Evolutionary conservation across 1,139 yeast genomes (phyloP), one percentile per base, ranked within the genome.

Genomic region (Debaryomyces nepalensis): DNA sequence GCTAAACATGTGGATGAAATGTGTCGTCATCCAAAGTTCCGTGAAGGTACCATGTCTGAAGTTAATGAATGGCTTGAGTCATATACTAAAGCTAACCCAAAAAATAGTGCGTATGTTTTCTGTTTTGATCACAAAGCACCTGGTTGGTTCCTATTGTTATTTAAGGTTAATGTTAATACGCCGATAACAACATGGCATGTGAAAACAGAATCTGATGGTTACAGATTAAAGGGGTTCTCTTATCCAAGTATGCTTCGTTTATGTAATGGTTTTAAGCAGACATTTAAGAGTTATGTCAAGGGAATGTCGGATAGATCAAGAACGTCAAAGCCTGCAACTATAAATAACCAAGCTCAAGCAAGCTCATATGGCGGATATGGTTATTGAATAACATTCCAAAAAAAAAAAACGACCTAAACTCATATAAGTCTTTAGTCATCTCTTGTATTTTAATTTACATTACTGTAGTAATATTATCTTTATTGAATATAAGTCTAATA

Each of bases 41-140:
- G 87, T 57, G 79, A 79, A 47, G 97, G 97, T 44, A 79, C 93
- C 10, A 75, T 82, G 50, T 71, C 81, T 37, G 97, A 90, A 52
- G 95, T 89, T 22, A 82, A 84, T 51, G 87, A 85, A 56, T 90
- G 96, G 88, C 78, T 93, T 54, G 86, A 87, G 47, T 84, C 95
- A 23, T 91, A 89, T 63, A 87, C 97, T 2, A 84, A 82, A 56
- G 97, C 97, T 35, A 90, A 91, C 58, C 95, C 96, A 31, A 84
- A 84, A 58, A 84, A 90, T 63, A 87, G 96, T 47, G 91, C 90
- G 11, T 93, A 95, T 59, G 89, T 90, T 26, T 93, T 91, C 68
- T 88, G 97, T 61, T 84, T 82, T 63, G 96, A 93, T 63, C 90
- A 88, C 64, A 87, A 84, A 59, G 81, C 84, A 34, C 97, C 99